Evolutionary conservation across 108 stramenopile species (phyloP).

Genomic region (Ochromonas danica): DNA sequence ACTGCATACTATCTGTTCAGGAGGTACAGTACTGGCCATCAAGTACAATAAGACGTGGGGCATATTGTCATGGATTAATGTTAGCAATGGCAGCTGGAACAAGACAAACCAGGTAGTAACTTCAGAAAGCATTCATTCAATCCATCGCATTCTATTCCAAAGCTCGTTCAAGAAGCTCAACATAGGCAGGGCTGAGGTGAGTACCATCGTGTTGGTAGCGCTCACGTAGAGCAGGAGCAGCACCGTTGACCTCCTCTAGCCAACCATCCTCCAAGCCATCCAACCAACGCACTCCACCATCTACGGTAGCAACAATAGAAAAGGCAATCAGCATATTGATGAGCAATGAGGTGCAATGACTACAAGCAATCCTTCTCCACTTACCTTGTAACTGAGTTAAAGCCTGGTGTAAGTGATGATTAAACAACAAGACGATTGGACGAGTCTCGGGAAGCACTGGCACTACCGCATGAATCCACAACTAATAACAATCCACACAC

Average conservation of each 20-base stretch:
- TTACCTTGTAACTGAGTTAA: not conserved
- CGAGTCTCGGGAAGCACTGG: constrained; percentile 57
- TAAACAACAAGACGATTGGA: constrained; percentile 49
- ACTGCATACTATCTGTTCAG: too few relatives aligned
- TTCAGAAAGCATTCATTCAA: too few relatives aligned
- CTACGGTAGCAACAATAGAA: not conserved
- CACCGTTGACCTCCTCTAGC: not conserved
- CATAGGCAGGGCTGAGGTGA: not conserved
- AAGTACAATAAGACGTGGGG: too few relatives aligned
- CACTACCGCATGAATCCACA: constrained; percentile 49
- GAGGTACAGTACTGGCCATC: too few relatives aligned
- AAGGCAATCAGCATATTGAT: not conserved
- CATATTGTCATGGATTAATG: too few relatives aligned
- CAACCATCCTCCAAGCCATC: not conserved
- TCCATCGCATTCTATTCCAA: not conserved
- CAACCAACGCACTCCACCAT: not conserved
- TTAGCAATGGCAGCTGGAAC: too few relatives aligned
- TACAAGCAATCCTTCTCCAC: too few relatives aligned
- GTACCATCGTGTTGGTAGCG: not conserved
- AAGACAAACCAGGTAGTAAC: too few relatives aligned
- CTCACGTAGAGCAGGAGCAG: not conserved
- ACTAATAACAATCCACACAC: constrained; percentile 27
- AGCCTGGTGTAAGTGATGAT: constrained; percentile 7
- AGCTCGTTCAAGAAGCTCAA: not conserved
- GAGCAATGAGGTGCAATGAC: not conserved